Evolutionary conservation across 176 grass and related monocot species (phyloP).

Genomic region (Musa beccarii): DNA sequence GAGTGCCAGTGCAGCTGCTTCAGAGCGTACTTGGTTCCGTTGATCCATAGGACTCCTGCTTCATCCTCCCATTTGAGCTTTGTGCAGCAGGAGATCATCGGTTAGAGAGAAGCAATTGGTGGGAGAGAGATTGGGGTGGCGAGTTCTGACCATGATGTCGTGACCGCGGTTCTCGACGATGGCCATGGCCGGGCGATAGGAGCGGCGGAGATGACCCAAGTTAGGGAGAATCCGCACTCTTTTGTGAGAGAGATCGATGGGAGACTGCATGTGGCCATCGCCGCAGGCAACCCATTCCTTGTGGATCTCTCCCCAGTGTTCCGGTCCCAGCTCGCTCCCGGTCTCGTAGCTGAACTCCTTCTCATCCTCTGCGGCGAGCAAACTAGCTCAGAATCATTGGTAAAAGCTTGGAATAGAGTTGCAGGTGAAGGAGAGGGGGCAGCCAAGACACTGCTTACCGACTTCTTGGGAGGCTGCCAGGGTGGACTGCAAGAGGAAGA

Average conservation of each 20-base stretch:
- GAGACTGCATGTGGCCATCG: slow-evolving; percentile 49
- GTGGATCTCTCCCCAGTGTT: slow-evolving; percentile 54
- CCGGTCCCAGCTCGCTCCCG: slow-evolving; percentile 33
- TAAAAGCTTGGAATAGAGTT: too few relatives aligned
- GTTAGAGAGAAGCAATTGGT: neutral
- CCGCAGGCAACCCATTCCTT: slow-evolving; percentile 46
- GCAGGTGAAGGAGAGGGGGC: too few relatives aligned
- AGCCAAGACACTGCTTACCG: neutral
- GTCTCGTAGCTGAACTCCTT: slow-evolving; percentile 43
- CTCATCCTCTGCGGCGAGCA: slow-evolving; percentile 28
- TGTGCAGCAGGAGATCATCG: neutral
- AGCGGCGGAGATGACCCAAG: slow-evolving; percentile 37
- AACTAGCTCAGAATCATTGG: neutral
- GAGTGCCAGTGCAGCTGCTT: slow-evolving; percentile 67
- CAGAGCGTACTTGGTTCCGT: slow-evolving; percentile 43
- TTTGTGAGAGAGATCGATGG: slow-evolving; percentile 41
- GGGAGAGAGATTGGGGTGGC: neutral
- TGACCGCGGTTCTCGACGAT: slow-evolving; percentile 54
- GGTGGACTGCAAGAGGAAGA: neutral
- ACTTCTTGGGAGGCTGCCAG: neutral
- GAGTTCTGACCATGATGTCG: slow-evolving; percentile 49
- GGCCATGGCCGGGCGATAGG: slow-evolving; percentile 39
- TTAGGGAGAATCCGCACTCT: slow-evolving; percentile 21
- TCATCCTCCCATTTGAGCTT: slow-evolving; percentile 37
- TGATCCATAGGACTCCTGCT: slow-evolving; percentile 46